Base-by-base conservation (phyloP, 768 basidiomycete species). In the Suillus placidus region DNA sequence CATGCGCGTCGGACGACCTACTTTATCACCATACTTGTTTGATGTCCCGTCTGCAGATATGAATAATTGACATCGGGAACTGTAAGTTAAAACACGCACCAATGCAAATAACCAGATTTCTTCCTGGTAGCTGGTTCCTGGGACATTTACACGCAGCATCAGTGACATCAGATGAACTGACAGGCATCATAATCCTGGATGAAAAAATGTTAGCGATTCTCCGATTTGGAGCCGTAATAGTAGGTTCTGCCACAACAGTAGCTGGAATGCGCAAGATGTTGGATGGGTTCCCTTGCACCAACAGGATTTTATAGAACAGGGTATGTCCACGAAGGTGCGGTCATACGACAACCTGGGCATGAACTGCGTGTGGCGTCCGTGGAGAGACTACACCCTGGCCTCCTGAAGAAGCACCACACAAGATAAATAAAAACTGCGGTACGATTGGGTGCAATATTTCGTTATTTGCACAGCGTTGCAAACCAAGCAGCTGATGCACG, bases 1-100 rank as follows among this genome's bases (percentile, higher is more conserved):
- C 23, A 63, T 23, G 26, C 10, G 52, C 32, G 10, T 54, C 5
- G 12, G 18, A 18, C 6, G 38, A 60, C 43, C 52, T 54, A 54
- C 52, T 73, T 70, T 72, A 26, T 57, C 64, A 3, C 81, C 74
- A 64, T 80, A 80, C 45, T 77, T 76, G 58, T 82, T 81, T 1
- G 78, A 74, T 2, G 80, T 82, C 20, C 81, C 81, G 5, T 54
- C 52, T 54, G 6, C 4, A 54, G 32, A 34, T 2, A 6, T 54
- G 10, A 34, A 34, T 34, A 54, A 32, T 54, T 10, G 5, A 1
- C 30, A 54, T 54, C 9, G 10, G 2, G 32, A 34, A 20, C 52
- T 34, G 32, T 12, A 20, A 6, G 10, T 12, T 6, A 32, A 34
- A 20, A 54, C 32, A 10, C 32, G 8, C 32, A 54, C 52, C 52